Evolutionary conservation across 1,139 yeast species (phyloP), one percentile per base, ranked within the genome.

Genomic region (Saccharomyces uvarum): DNA sequence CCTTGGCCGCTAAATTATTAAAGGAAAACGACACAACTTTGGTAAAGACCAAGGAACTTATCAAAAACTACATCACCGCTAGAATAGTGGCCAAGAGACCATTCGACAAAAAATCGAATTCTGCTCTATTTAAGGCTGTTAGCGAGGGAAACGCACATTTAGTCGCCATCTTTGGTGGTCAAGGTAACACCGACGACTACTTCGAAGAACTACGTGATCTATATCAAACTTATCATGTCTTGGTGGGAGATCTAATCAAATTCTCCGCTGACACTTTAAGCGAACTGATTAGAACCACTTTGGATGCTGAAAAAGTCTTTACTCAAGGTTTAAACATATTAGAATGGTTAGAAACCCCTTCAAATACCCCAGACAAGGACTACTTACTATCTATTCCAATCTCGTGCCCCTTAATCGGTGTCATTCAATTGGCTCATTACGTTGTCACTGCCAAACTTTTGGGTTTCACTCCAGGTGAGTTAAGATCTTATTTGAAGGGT

Each of bases 131-230:
- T 65, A 77, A 83, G 64, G 81, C 93, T 32, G 88, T 82, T 54
- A 71, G 80, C 28, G 74, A 75, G 57, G 74, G 77, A 51, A 74
- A 76, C 41, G 90, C 95, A 53, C 75, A 78, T 59, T 73, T 90
- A 56, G 83, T 80, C 58, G 96, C 97, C 59, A 84, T 93, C 61
- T 93, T 93, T 67, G 99, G 99, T 71, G 99, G 99, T 67, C 99
- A 93, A 77, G 99, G 99, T 75, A 91, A 89, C 75, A 85, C 96
- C 52, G 98, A 95, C 69, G 98, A 93, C 70, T 93, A 90, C 77
- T 93, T 93, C 68, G 97, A 91, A 70, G 99, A 95, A 77, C 82
- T 93, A 69, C 84, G 96, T 72, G 96, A 90, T 63, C 73, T 90
- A 58, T 85, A 87, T 76, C 77, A 81, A 60, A 78, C 84, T 58